Evolutionary conservation across 2,329 filamentous ascomycete genomes (phyloP).

Genomic region (Calonectria pteridis): DNA sequence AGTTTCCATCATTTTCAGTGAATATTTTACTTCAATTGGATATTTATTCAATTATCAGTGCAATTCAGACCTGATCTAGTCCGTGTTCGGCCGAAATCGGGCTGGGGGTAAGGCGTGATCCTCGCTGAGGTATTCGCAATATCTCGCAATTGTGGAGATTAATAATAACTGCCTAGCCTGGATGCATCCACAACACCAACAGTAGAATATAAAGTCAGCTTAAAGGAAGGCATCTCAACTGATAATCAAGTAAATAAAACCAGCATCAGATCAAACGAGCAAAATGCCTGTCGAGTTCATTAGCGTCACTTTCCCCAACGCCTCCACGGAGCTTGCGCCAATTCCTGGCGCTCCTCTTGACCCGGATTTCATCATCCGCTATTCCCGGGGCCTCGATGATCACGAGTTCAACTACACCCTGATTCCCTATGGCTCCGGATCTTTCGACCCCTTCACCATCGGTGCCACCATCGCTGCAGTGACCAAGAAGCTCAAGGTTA

Average conservation of each 20-base stretch:
- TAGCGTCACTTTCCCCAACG: conserved; percentile 67
- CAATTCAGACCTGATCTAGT: neutral
- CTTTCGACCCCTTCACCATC: conserved; percentile 60
- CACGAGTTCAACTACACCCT: conserved; percentile 73
- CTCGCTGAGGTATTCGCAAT: conserved; percentile 40
- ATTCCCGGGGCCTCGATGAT: conserved; percentile 69
- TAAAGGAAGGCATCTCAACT: neutral
- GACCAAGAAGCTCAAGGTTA: conserved; percentile 71
- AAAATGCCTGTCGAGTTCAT: conserved; percentile 66
- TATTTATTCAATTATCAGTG: neutral
- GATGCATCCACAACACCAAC: conserved; percentile 1
- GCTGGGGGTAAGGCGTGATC: conserved; percentile 42
- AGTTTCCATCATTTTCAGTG: neutral
- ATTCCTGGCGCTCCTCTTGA: conserved; percentile 66
- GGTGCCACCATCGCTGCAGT: conserved; percentile 68
- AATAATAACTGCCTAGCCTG: conserved; percentile 35
- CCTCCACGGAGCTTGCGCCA: conserved; percentile 67
- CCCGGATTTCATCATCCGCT: conserved; percentile 67
- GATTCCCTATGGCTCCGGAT: conserved; percentile 68
- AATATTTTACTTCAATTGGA: neutral
- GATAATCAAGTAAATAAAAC: neutral
- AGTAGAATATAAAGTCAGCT: conserved; percentile 27
- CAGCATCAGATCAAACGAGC: neutral
- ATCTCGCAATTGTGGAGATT: conserved; percentile 44
- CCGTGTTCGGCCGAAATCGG: conserved; percentile 40